Evolutionary conservation across 2,329 filamentous ascomycete genomes (phyloP).

Genomic region (Trichoderma sp.): DNA sequence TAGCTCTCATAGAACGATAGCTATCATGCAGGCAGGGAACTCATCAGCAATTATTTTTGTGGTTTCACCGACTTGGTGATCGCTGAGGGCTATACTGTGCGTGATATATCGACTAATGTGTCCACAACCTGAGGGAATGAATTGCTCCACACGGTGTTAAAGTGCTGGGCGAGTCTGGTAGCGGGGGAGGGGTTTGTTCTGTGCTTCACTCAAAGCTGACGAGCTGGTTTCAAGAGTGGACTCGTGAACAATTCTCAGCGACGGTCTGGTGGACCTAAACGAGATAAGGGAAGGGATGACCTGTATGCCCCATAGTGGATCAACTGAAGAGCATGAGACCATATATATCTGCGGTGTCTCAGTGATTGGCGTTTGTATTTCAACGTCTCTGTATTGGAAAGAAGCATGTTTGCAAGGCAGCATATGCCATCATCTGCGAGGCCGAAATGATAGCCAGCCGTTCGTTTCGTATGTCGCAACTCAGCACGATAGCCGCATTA

Average conservation of each 20-base stretch:
- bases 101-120: slow-evolving; percentile 20
- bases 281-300: slow-evolving; percentile 24
- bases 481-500: neutral
- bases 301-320: slow-evolving; percentile 33
- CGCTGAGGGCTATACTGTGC: slow-evolving; percentile 21
- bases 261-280: slow-evolving; percentile 19
- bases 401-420: neutral
- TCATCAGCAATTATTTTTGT: slow-evolving; percentile 8
- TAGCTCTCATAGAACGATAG: neutral
- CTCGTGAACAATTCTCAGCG: neutral
- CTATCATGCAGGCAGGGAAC: slow-evolving; percentile 2
- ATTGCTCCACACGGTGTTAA: slow-evolving; percentile 42
- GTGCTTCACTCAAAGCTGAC: slow-evolving; percentile 31
- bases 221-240: slow-evolving; percentile 17
- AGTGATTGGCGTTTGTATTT: neutral
- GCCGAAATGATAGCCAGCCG: neutral
- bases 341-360: slow-evolving; percentile 13
- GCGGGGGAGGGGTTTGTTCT: slow-evolving; percentile 31
- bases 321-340: slow-evolving; percentile 10
- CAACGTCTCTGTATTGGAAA: neutral
- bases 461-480: neutral
- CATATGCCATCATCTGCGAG: neutral
- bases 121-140: slow-evolving; percentile 19
- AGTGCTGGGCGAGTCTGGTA: slow-evolving; percentile 33
- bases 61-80: slow-evolving; percentile 18